Evolutionary conservation across 768 basidiomycete species (phyloP).

Genomic region (Termitomyces sp.): DNA sequence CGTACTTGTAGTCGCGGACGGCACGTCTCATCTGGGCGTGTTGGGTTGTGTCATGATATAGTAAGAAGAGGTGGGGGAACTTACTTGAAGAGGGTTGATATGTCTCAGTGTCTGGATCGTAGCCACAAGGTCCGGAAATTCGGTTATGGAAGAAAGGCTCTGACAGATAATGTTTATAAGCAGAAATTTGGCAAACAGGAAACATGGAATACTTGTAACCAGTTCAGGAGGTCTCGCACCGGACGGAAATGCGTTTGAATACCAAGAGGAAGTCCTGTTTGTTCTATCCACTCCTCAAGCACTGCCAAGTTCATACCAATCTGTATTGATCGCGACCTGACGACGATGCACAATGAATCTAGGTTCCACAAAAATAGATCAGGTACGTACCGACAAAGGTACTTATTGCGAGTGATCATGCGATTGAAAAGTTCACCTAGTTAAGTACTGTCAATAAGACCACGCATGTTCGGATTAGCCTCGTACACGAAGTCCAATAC

Average conservation of each 20-base stretch:
- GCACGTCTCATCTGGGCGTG: constrained; percentile 76
- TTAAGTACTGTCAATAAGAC: constrained; percentile 7
- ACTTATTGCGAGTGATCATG: constrained; percentile 87
- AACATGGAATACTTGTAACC: constrained; percentile 63
- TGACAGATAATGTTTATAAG: constrained; percentile 23
- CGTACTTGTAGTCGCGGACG: constrained; percentile 89
- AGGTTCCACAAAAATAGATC: not conserved
- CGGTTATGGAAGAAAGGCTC: constrained; percentile 81
- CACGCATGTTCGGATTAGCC: not conserved
- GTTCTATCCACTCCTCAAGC: constrained; percentile 89
- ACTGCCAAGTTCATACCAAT: constrained; percentile 81
- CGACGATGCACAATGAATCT: not conserved
- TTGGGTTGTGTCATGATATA: constrained; percentile 1
- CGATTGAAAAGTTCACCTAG: constrained; percentile 84
- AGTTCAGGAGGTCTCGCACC: constrained; percentile 76
- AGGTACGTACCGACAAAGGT: constrained; percentile 69
- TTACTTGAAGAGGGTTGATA: constrained; percentile 89
- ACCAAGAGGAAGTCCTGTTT: constrained; percentile 73
- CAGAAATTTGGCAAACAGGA: not conserved
- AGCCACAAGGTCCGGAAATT: constrained; percentile 83
- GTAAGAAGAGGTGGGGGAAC: not conserved
- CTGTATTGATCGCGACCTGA: constrained; percentile 80
- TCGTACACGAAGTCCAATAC: constrained; percentile 94
- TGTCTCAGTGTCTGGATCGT: constrained; percentile 84
- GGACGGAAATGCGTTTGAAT: constrained; percentile 79